These are phyloP conservation scores for Penicillium sclerotiorum DNA, from an alignment of 2,329 filamentous ascomycete genomes.

Conservation along the genomic window DNA sequence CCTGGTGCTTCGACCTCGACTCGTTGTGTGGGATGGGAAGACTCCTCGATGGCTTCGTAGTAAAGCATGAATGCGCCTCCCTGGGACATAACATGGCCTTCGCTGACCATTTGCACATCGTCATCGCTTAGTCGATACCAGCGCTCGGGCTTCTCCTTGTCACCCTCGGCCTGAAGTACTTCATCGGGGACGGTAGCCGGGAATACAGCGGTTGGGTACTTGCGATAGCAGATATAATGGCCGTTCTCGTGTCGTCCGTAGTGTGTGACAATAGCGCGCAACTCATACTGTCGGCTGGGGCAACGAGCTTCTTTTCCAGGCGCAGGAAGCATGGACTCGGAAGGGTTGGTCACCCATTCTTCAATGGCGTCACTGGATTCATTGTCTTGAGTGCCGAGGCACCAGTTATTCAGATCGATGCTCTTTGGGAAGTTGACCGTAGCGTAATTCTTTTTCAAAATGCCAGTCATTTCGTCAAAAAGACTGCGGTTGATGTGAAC, in stretches of 20 bases:
- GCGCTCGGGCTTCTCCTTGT: conserved; percentile 50
- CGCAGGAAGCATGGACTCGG: conserved; percentile 71
- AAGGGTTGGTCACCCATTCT: conserved; percentile 70
- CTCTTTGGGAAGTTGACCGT: conserved; percentile 73
- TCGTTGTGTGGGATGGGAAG: not conserved
- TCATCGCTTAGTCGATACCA: conserved; percentile 97
- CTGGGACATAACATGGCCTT: conserved; percentile 72
- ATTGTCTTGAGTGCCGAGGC: conserved; percentile 62
- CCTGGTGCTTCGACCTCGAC: conserved; percentile 14
- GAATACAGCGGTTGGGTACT: conserved; percentile 56
- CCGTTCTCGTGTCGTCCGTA: conserved; percentile 91
- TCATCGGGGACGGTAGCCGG: conserved; percentile 35
- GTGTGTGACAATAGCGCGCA: conserved; percentile 85
- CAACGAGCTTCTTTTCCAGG: conserved; percentile 58
- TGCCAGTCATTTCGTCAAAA: conserved; percentile 80
- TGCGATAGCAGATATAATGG: conserved; percentile 90
- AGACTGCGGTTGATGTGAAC: conserved; percentile 91
- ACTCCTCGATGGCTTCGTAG: conserved; percentile 72
- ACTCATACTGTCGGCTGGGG: conserved; percentile 62
- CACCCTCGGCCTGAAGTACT: conserved; percentile 35
- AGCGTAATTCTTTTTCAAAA: conserved; percentile 81
- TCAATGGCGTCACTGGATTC: conserved; percentile 54
- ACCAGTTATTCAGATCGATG: conserved; percentile 83
- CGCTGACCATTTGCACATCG: conserved; percentile 72
- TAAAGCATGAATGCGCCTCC: conserved; percentile 96